These are phyloP conservation scores for Monosporascus sp. DNA, from an alignment of 2,329 filamentous ascomycete genomes.

Conservation along the genomic window DNA sequence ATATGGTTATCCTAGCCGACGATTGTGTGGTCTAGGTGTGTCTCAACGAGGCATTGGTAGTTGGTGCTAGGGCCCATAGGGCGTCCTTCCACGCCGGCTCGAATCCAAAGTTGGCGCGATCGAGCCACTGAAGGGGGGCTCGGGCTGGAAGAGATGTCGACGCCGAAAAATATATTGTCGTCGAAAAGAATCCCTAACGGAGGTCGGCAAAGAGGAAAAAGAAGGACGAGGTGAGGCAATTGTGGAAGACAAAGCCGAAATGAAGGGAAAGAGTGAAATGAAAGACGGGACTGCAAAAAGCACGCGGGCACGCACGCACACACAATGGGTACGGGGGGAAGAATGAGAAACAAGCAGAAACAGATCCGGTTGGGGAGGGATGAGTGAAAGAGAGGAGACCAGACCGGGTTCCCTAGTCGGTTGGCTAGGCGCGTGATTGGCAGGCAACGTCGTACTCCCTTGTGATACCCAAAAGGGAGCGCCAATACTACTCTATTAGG, in stretches of 20 bases:
- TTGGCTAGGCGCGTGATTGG: background rate
- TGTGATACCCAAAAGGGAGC: background rate
- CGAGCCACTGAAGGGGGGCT: constrained; percentile 18
- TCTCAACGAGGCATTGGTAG: constrained; percentile 26
- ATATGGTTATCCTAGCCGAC: constrained; percentile 10
- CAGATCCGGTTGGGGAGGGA: background rate
- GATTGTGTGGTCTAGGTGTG: constrained; percentile 18
- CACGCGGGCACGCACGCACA: constrained; percentile 2
- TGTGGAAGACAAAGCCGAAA: constrained; percentile 19
- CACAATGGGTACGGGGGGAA: background rate
- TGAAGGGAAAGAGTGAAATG: constrained; percentile 25
- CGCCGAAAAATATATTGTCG: constrained; percentile 25
- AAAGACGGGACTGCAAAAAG: constrained; percentile 12
- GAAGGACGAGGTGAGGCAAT: constrained; percentile 25
- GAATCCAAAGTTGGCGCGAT: constrained; percentile 17
- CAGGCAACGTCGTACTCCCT: background rate
- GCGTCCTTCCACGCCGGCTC: constrained; percentile 16
- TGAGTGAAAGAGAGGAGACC: background rate
- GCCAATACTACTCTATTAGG: background rate
- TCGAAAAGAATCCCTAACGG: constrained; percentile 27
- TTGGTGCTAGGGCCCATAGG: constrained; percentile 10
- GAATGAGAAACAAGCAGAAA: background rate
- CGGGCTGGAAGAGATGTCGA: constrained; percentile 19
- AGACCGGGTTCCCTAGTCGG: background rate
- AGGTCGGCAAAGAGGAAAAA: constrained; percentile 26